Conservation (phyloP, 2,329 filamentous ascomycete species). For the Fusarium humuli region DNA sequence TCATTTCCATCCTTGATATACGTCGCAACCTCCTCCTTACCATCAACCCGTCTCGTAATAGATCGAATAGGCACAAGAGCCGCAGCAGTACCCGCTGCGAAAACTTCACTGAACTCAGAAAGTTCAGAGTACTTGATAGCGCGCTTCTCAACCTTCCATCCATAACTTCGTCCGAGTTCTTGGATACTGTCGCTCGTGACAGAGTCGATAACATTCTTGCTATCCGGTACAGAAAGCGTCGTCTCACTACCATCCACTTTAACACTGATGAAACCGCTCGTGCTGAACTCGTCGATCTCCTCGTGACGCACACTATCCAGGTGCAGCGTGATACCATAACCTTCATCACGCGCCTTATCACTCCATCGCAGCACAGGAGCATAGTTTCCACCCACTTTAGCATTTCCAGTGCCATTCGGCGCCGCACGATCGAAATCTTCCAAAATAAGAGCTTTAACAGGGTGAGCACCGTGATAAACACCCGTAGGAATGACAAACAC, state of each 20-base stretch:
- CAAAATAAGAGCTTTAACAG: slow-evolving; percentile 87
- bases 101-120: slow-evolving; percentile 73
- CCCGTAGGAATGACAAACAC: slow-evolving; percentile 93
- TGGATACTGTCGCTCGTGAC: slow-evolving; percentile 85
- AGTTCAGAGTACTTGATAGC: slow-evolving; percentile 73
- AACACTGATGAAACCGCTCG: slow-evolving; percentile 90
- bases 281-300: slow-evolving; percentile 96
- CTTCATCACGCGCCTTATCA: slow-evolving; percentile 80
- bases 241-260: slow-evolving; percentile 68
- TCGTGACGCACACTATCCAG: slow-evolving; percentile 85
- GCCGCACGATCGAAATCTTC: slow-evolving; percentile 95
- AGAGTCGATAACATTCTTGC: slow-evolving; percentile 85
- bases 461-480: slow-evolving; percentile 90
- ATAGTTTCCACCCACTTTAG: slow-evolving; percentile 97
- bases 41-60: slow-evolving; percentile 75
- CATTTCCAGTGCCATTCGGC: slow-evolving; percentile 88
- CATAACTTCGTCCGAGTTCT: slow-evolving; percentile 79
- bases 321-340: slow-evolving; percentile 95
- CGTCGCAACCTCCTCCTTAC: slow-evolving; percentile 60
- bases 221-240: slow-evolving; percentile 88
- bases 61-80: slow-evolving; percentile 91
- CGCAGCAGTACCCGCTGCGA: slow-evolving; percentile 92
- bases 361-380: slow-evolving; percentile 91
- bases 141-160: slow-evolving; percentile 85
- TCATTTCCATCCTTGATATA: slow-evolving; percentile 68